These are phyloP conservation scores for Meredithiella fracta DNA, from an alignment of 2,329 filamentous ascomycete genomes.

Conservation along the genomic window DNA sequence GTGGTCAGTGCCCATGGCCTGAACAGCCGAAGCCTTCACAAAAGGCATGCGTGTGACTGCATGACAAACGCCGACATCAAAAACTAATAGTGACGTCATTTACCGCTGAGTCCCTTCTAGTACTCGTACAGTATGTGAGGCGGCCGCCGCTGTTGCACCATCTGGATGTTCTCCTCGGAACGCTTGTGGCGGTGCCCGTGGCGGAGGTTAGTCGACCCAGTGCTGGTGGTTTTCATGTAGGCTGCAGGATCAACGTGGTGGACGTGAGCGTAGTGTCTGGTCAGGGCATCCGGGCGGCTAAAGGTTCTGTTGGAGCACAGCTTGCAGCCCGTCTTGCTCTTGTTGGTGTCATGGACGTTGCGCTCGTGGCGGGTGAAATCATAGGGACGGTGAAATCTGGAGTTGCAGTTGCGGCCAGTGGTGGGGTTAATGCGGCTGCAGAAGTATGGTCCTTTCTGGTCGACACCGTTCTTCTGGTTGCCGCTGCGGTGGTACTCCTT, in stretches of 20 bases:
- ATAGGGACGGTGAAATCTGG: slow-evolving; percentile 72
- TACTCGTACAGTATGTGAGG: too few species aligned
- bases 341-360: slow-evolving; percentile 87
- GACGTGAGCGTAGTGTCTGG: slow-evolving; percentile 83
- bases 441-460: slow-evolving; percentile 80
- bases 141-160: too few species aligned
- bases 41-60: neutral
- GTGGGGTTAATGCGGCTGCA: slow-evolving; percentile 89
- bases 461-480: slow-evolving; percentile 30
- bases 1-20: too few species aligned
- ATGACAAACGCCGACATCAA: neutral
- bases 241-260: slow-evolving; percentile 80
- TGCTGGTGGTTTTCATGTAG: slow-evolving; percentile 23
- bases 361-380: slow-evolving; percentile 93
- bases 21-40: too few species aligned
- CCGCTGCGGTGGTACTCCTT: slow-evolving; percentile 75
- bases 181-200: neutral
- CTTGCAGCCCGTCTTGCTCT: slow-evolving; percentile 86
- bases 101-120: too few species aligned
- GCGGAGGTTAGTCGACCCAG: neutral
- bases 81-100: neutral
- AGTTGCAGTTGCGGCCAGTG: slow-evolving; percentile 70
- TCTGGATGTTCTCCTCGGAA: neutral
- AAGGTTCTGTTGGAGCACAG: slow-evolving; percentile 97
- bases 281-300: slow-evolving; percentile 84